A percentile compares a stretch with the other conserved stretches of the same genome.
Evolutionary conservation across 2,329 filamentous ascomycete genomes (phyloP).

Genomic region (Clonostachys rhizophaga): DNA sequence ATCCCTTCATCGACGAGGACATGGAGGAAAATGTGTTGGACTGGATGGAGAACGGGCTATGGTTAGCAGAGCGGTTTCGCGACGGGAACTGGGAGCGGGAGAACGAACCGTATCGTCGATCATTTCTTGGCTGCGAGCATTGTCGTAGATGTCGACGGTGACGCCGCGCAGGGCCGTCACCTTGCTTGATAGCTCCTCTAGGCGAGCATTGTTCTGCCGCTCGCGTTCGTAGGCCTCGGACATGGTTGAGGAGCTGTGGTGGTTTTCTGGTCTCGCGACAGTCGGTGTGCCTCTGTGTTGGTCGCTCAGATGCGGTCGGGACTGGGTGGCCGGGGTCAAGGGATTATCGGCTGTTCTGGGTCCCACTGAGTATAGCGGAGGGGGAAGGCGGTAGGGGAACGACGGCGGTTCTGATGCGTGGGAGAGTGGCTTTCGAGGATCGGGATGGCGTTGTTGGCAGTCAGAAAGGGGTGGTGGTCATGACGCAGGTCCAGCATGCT

Average conservation of each 20-base stretch:
- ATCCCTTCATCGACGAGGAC: conserved; percentile 76
- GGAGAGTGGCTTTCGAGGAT: no score
- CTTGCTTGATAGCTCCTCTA: conserved; percentile 86
- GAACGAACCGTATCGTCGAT: conserved; percentile 76
- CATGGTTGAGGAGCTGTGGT: conserved; percentile 36
- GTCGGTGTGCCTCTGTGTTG: neutral
- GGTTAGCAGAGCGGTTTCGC: neutral
- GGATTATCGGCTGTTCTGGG: neutral
- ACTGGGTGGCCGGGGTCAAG: neutral
- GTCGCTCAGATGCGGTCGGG: neutral
- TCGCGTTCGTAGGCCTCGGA: conserved; percentile 76
- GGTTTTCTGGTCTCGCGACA: neutral
- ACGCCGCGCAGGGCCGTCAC: conserved; percentile 89
- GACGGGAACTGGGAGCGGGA: neutral
- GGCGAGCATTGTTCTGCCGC: conserved; percentile 89
- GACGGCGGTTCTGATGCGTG: no score
- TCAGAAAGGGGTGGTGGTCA: no score
- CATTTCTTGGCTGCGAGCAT: conserved; percentile 80
- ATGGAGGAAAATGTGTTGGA: conserved; percentile 90
- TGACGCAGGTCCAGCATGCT: no score
- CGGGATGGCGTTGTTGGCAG: no score
- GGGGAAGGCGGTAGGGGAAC: no score
- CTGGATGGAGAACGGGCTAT: conserved; percentile 33
- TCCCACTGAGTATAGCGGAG: no score
- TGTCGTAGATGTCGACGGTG: conserved; percentile 97